Evolutionary conservation across 1,139 yeast species (phyloP).

Genomic region (Candida labiduridarum): DNA sequence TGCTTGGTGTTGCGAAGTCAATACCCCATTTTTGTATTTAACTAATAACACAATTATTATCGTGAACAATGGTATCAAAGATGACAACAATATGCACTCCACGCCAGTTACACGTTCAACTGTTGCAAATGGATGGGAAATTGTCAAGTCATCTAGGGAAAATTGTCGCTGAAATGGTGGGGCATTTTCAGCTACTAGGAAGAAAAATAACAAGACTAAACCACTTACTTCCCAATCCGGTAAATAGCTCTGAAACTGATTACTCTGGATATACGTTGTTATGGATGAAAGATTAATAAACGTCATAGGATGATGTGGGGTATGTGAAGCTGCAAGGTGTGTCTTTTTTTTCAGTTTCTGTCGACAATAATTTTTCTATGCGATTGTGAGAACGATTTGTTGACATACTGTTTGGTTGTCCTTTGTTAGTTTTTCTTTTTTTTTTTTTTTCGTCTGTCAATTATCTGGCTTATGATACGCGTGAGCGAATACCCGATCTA

Average conservation of each 20-base stretch:
- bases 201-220: conserved; percentile 29
- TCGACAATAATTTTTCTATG: no score
- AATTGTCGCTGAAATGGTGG: conserved; percentile 39
- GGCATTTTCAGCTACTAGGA: conserved; percentile 37
- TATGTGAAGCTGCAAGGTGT: no score
- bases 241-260: conserved; percentile 19
- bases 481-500: no score
- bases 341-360: no score
- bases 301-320: conserved; percentile 3
- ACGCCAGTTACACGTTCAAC: conserved; percentile 38
- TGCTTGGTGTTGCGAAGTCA: conserved; percentile 13
- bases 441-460: no score
- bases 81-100: conserved; percentile 21
- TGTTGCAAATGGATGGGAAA: conserved; percentile 47
- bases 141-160: conserved; percentile 29
- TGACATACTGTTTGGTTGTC: no score
- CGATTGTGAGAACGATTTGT: no score
- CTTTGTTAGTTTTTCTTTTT: no score
- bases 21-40: conserved; percentile 6
- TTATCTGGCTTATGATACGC: no score
- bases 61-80: conserved; percentile 19
- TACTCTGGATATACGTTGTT: conserved; percentile 7
- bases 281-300: conserved; percentile 13
- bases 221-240: conserved; percentile 37
- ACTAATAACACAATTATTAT: conserved; percentile 15